Evolutionary conservation across 83 land plant genomes (phyloP).

Genomic region (Picea engelmannii): DNA sequence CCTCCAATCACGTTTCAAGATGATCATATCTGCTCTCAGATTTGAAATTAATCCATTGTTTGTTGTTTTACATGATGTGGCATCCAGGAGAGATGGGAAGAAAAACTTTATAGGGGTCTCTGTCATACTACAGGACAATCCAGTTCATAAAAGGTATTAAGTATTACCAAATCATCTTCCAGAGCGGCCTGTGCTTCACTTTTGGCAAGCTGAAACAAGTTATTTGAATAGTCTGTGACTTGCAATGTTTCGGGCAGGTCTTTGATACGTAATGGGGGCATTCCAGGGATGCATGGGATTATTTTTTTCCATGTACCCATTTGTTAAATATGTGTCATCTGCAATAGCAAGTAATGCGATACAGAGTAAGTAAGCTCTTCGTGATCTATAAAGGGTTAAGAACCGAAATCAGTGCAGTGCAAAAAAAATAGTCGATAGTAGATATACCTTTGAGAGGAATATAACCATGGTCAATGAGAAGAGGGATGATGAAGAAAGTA

Average conservation of each 20-base stretch:
- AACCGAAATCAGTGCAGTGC: too few relatives aligned
- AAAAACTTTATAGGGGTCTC: too few relatives aligned
- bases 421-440: neutral
- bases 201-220: slow-evolving; percentile 2
- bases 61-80: too few relatives aligned
- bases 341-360: neutral
- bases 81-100: too few relatives aligned
- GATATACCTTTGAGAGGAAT: slow-evolving; percentile 17
- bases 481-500: slow-evolving; percentile 5
- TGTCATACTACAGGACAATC: neutral
- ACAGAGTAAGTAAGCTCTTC: neutral
- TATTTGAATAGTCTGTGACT: slow-evolving; percentile 15
- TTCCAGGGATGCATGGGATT: slow-evolving; percentile 16
- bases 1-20: too few relatives aligned
- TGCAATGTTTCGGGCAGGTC: slow-evolving; percentile 23
- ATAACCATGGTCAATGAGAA: slow-evolving; percentile 7
- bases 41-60: too few relatives aligned
- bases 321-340: slow-evolving; percentile 14
- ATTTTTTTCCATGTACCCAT: slow-evolving; percentile 16
- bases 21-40: too few relatives aligned
- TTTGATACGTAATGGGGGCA: slow-evolving; percentile 16
- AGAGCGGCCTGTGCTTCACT: neutral
- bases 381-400: too few relatives aligned
- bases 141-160: slow-evolving; percentile 12
- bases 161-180: slow-evolving; percentile 9